phyloP scores from a whole-genome alignment of 148 eudicot genomes.

The Polygonum aviculare region DNA sequence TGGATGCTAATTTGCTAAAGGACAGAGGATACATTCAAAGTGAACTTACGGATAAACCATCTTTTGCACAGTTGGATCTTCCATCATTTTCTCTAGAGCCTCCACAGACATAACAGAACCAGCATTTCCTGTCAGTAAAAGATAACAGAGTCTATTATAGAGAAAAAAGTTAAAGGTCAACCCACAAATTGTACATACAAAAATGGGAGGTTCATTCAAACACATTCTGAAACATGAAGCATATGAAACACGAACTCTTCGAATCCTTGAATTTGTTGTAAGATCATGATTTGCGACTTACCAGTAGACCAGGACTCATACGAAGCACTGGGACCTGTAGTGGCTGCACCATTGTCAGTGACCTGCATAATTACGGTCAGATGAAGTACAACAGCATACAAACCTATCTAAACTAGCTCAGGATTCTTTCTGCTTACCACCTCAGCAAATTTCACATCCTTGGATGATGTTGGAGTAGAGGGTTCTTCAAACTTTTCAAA shows the following conservation, averaged over 20 bases:
- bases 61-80: constrained; percentile 87
- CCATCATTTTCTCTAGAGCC: constrained; percentile 97
- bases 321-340: constrained; percentile 24
- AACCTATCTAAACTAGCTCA: constrained; percentile 4
- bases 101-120: constrained; percentile 59
- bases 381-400: neutral
- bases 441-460: constrained; percentile 29
- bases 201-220: neutral
- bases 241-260: neutral
- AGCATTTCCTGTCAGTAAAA: constrained; percentile 30
- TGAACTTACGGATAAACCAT: constrained; percentile 81
- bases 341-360: constrained; percentile 62
- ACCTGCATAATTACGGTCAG: constrained; percentile 29
- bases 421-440: constrained; percentile 29
- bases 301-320: constrained; percentile 22
- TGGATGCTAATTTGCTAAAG: neutral
- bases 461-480: constrained; percentile 30
- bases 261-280: neutral
- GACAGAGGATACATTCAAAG: neutral
- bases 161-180: neutral
- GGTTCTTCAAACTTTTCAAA: constrained; percentile 53
- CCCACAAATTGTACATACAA: neutral
- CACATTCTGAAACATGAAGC: neutral
- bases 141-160: neutral
- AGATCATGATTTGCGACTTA: neutral